Evolutionary conservation across 192 early-diverging fungal species (phyloP).

Genomic region (Geranomyces michiganensis): DNA sequence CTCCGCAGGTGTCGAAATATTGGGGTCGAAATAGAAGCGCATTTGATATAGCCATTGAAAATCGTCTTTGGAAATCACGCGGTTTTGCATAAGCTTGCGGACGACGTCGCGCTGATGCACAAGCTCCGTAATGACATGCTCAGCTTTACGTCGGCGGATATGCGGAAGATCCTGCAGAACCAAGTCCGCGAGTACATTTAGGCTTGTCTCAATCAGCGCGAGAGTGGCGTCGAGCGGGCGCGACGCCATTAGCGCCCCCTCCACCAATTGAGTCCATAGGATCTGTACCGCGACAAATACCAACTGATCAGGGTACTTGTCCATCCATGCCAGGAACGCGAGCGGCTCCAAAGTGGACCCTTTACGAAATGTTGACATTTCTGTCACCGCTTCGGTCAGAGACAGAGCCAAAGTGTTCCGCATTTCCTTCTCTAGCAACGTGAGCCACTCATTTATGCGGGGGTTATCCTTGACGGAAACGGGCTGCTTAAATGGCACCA

Average conservation of each 20-base stretch:
- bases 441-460: constrained; percentile 98
- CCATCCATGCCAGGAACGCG: constrained; percentile 80
- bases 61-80: constrained; percentile 64
- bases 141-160: constrained; percentile 90
- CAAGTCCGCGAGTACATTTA: constrained; percentile 89
- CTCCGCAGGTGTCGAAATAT: constrained; percentile 66
- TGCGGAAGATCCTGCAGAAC: constrained; percentile 85
- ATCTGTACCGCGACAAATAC: constrained; percentile 89
- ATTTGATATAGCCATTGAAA: constrained; percentile 97
- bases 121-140: constrained; percentile 97
- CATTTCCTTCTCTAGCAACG: constrained; percentile 92
- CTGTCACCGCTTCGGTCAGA: constrained; percentile 71
- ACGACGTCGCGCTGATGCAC: constrained; percentile 98
- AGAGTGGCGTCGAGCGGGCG: constrained; percentile 61
- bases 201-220: constrained; percentile 64
- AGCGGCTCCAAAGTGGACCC: constrained; percentile 52
- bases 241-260: constrained; percentile 62
- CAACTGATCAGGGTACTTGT: constrained; percentile 89
- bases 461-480: constrained; percentile 82
- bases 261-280: constrained; percentile 88
- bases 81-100: constrained; percentile 60
- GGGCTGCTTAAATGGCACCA: constrained; percentile 74
- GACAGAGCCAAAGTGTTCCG: constrained; percentile 78
- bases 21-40: constrained; percentile 85
- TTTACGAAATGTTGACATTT: constrained; percentile 66